These are phyloP conservation scores for Fallopia convolvulus DNA, from an alignment of 148 eudicot species.

Conservation along the genomic window DNA sequence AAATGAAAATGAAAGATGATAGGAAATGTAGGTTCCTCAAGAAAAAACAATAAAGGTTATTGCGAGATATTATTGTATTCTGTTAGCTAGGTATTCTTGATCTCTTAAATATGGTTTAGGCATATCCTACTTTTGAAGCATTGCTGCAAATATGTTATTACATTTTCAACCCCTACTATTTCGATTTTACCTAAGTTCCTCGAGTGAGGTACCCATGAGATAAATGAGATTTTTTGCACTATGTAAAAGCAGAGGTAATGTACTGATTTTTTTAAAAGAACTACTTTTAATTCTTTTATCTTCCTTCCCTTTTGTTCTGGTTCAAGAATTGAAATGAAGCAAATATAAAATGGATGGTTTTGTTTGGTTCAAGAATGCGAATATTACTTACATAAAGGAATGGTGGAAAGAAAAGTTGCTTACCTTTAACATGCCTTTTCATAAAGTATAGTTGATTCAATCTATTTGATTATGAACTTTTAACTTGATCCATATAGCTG, in stretches of 20 bases:
- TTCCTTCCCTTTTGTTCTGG: neutral
- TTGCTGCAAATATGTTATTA: neutral
- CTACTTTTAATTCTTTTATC: neutral
- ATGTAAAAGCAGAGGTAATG: neutral
- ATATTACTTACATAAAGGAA: neutral
- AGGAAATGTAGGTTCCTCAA: neutral
- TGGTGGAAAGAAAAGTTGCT: neutral
- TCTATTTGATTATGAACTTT: neutral
- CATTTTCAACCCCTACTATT: neutral
- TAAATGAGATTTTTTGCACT: neutral
- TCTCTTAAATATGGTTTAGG: neutral
- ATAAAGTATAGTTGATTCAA: neutral
- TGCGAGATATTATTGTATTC: neutral
- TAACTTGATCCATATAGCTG: neutral
- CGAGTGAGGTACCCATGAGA: neutral
- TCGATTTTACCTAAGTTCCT: neutral
- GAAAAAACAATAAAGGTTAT: neutral
- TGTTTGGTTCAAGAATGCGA: neutral
- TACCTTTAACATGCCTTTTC: neutral
- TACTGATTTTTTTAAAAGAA: neutral
- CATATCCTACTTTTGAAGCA: neutral
- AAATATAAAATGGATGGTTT: neutral
- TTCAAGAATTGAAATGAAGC: neutral
- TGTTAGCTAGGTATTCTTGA: neutral
- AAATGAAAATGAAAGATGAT: neutral